Evolutionary conservation across 352 stramenopile genomes (phyloP), one percentile per base, ranked within the genome.

Genomic region (Globisporangium heterothallicum): DNA sequence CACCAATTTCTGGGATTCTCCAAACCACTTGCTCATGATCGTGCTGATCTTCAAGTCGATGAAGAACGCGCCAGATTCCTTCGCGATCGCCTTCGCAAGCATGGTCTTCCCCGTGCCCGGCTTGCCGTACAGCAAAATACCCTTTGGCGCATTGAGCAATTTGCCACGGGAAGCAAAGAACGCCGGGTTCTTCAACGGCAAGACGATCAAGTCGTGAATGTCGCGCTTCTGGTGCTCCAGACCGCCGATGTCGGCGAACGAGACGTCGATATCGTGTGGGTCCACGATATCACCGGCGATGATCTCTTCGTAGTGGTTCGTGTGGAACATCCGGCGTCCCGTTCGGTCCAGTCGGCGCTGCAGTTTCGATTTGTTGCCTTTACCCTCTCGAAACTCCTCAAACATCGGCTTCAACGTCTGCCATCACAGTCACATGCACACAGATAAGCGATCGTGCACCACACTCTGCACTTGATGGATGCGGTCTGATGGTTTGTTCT

Each of bases 141-240:
- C 78, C 62, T 92, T 94, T 3, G 93, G 93, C 19, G 89, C 84
- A 21, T 80, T 80, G 29, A 97, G 74, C 58, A 95, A 61, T 30
- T 91, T 95, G 19, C 76, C 84, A n/a, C 80, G 74, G 13, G 77
- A 74, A n/a, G 69, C 64, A 60, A 98, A 98, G 50, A 98, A 84
- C 65, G 98, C 86, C 8, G 94, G 94, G 32, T 79, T 81, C 49
- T 96, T 73, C 27, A 98, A 75, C 26, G 85, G 86, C 30, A 98
- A 70, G 74, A 99, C 88, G 5, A 98, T 92, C 25, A 98, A 72
- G 58, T 99, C 94, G 61, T 97, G 88, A 55, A 99, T 95, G 68
- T 98, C 94, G 45, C 88, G 77, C 69, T 98, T 98, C 57, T 98
- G 92, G 16, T 91, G 73, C 65, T 98, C 90, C n/a, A 99, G 74